Conservation (phyloP, 192 early-diverging fungal genomes). For the Umbelopsis ramanniana region DNA sequence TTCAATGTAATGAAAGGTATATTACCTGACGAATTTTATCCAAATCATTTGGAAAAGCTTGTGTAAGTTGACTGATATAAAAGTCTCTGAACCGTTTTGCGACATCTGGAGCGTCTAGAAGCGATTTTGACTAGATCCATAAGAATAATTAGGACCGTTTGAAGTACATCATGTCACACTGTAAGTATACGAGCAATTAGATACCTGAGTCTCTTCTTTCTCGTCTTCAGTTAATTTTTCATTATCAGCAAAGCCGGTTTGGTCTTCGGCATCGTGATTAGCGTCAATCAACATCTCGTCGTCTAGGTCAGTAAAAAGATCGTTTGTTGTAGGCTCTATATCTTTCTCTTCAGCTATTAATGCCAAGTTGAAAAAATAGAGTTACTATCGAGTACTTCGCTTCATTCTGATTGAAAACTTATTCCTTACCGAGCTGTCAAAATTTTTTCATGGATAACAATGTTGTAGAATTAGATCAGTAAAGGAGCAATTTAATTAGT, state of each 20-base stretch:
- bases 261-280: slow-evolving; percentile 1
- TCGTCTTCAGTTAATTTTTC: neutral
- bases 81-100: slow-evolving; percentile 30
- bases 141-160: neutral
- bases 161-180: neutral
- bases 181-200: neutral
- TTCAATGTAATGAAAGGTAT: neutral
- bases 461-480: neutral
- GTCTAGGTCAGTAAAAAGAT: slow-evolving; percentile 1
- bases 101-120: slow-evolving; percentile 10
- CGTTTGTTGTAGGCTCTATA: neutral
- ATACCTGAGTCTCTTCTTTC: neutral
- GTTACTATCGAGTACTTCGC: too few relatives aligned
- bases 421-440: too few relatives aligned
- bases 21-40: slow-evolving; percentile 41
- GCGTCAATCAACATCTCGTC: neutral
- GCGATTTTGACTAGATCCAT: neutral
- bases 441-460: too few relatives aligned
- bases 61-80: slow-evolving; percentile 41
- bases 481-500: neutral
- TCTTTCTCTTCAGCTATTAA: neutral
- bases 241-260: neutral
- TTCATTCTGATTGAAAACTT: too few relatives aligned
- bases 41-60: slow-evolving; percentile 41
- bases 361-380: too few relatives aligned